Conservation (phyloP, 257 asterid genomes). For the Nicotiana tabacum region DNA sequence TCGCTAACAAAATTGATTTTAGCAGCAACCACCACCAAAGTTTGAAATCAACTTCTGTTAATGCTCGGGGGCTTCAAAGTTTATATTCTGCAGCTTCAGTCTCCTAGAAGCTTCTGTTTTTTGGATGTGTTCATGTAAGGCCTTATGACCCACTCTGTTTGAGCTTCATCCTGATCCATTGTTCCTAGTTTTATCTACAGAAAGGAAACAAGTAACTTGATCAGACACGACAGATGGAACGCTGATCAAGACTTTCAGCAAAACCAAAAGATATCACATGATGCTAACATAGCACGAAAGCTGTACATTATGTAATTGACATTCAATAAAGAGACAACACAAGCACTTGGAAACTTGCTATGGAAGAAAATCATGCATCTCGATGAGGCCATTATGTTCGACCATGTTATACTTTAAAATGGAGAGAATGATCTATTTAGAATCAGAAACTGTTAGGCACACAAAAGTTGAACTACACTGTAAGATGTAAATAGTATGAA, state of each 20-base stretch:
- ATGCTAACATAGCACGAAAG: not conserved
- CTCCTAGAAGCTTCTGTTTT: constrained; percentile 47
- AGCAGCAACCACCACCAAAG: too few species aligned
- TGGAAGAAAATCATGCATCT: too few species aligned
- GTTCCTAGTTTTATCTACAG: constrained; percentile 72
- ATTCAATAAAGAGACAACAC: not conserved
- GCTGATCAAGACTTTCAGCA: not conserved
- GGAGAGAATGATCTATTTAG: too few species aligned
- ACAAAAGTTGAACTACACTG: too few species aligned
- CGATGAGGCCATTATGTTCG: too few species aligned
- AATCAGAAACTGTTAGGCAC: too few species aligned
- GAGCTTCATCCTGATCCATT: constrained; percentile 83
- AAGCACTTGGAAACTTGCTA: too few species aligned
- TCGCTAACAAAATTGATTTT: not conserved
- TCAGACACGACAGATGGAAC: not conserved
- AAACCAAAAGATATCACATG: not conserved
- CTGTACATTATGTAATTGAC: not conserved
- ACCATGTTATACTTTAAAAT: too few species aligned
- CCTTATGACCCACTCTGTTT: constrained; percentile 54
- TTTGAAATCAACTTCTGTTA: not conserved
- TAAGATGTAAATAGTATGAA: too few species aligned
- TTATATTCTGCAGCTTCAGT: constrained; percentile 12
- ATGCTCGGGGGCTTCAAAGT: not conserved
- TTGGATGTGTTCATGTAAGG: constrained; percentile 66
- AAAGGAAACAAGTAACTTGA: not conserved